A percentile compares a stretch with the other conserved stretches of the same genome.
phyloP scores from a whole-genome alignment of 2,329 filamentous ascomycete genomes.

The Hymenoscyphus scutula region DNA sequence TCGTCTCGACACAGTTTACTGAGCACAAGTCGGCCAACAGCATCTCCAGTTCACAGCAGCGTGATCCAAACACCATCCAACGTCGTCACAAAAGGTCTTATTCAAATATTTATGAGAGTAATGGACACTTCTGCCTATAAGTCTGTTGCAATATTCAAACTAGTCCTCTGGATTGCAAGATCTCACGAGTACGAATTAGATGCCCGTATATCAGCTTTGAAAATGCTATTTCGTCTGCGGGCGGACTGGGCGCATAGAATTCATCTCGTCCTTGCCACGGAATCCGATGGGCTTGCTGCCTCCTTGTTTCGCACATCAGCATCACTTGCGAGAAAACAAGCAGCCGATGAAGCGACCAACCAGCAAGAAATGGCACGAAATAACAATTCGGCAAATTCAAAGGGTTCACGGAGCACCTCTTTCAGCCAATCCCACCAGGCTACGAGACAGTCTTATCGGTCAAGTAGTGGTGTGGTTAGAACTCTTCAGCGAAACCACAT shows the following conservation, averaged over 20 bases:
- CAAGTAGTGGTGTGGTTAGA: conserved; percentile 30
- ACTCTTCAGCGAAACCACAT: conserved; percentile 45
- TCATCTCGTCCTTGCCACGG: conserved; percentile 66
- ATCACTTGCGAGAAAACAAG: conserved; percentile 45
- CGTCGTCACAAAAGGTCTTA: conserved; percentile 68
- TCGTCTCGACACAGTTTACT: conserved; percentile 28
- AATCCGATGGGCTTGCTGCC: conserved; percentile 70
- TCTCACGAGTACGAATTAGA: conserved; percentile 61
- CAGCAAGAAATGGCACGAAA: conserved; percentile 38
- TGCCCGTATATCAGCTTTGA: conserved; percentile 71
- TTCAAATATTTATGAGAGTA: conserved; percentile 72
- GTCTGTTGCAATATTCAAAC: conserved; percentile 59
- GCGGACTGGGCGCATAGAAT: conserved; percentile 79
- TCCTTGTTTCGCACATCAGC: conserved; percentile 64
- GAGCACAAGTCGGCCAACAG: conserved; percentile 21
- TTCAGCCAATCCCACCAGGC: conserved; percentile 30
- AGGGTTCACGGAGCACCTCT: conserved; percentile 35
- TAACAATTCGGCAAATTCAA: conserved; percentile 37
- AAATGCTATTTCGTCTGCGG: conserved; percentile 76
- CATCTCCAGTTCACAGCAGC: conserved; percentile 13
- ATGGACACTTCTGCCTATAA: conserved; percentile 67
- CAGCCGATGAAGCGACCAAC: conserved; percentile 40
- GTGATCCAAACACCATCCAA: conserved; percentile 58
- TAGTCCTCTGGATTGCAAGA: conserved; percentile 62
- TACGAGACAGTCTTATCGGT: conserved; percentile 39